These are phyloP conservation scores for Trametes maxima DNA, from an alignment of 768 basidiomycete species.

Conservation along the genomic window DNA sequence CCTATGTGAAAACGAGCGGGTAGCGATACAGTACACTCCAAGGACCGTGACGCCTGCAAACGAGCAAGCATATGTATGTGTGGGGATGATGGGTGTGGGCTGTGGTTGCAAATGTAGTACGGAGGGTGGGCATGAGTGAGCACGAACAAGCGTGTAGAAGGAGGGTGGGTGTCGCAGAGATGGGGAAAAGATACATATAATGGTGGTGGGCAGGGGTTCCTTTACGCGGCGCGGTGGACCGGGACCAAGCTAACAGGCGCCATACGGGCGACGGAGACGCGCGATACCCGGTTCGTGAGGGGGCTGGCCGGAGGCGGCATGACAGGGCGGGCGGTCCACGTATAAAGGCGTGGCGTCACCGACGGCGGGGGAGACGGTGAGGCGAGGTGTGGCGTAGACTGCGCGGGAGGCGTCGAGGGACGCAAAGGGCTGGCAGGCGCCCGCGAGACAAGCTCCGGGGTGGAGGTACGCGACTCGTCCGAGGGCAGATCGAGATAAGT, in stretches of 20 bases:
- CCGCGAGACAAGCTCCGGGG: slow-evolving; percentile 13
- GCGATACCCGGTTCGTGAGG: slow-evolving; percentile 59
- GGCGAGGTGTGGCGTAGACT: slow-evolving; percentile 26
- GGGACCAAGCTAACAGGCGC: slow-evolving; percentile 37
- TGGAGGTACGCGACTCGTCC: slow-evolving; percentile 9
- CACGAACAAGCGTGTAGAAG: not conserved
- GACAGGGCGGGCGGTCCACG: slow-evolving; percentile 43
- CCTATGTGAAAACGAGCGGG: slow-evolving; percentile 10
- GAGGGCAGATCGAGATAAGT: slow-evolving; percentile 14
- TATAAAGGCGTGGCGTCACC: slow-evolving; percentile 58
- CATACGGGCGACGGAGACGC: slow-evolving; percentile 61
- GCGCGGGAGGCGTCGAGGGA: slow-evolving; percentile 39
- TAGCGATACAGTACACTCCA: slow-evolving; percentile 23
- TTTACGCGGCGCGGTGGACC: slow-evolving; percentile 15
- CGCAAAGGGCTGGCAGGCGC: slow-evolving; percentile 13
- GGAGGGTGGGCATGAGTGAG: not conserved
- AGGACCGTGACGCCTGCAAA: slow-evolving; percentile 18
- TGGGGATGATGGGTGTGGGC: not conserved
- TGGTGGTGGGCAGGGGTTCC: not conserved
- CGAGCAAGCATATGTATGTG: slow-evolving; percentile 2
- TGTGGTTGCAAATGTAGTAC: not conserved
- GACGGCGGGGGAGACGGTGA: slow-evolving; percentile 58
- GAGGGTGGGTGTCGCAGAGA: slow-evolving; percentile 15
- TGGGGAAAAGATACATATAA: not conserved
- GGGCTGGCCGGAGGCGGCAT: slow-evolving; percentile 45